Base-by-base conservation (phyloP, 805 yeast species). In the Yarrowia sp. region DNA sequence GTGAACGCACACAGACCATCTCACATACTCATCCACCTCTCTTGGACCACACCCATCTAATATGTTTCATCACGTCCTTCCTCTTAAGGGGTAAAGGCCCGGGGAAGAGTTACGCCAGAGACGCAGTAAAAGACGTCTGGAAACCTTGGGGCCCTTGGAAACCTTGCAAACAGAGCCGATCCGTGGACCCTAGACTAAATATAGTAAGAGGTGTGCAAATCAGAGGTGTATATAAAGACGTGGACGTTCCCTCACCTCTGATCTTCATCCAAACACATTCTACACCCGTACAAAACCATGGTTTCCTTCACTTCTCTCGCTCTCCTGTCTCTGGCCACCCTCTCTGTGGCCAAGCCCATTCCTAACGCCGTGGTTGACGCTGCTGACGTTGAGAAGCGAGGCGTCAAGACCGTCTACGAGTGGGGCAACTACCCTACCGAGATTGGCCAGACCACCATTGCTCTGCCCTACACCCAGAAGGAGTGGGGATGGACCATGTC, bases 391-490 rank as follows among this genome's bases (percentile, higher is more conserved):
- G 61, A 55, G 38, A 55, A 55, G 46, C 61, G 61, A 26, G 61
- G 46, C n/a, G 46, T 55, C 14, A 19, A 38, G 26, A 55, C 46
- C 61, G 61, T 55, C 46, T 55, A 55, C 61, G 61, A 55, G 46
- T 55, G 61, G 61, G 61, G 61, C 45, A 55, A 55, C 61, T 55
- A 55, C 46, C 61, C 61, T 15, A 55, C 61, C 38, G 46, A 40
- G 46, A 41, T 55, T 15, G 61, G 61, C 11, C 5, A 40, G 46
- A 55, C 61, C 46, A 55, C 61, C 61, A 55, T 55, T 26, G 46
- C 61, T n/a, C 61, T 40, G 2, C 61, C 61, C 22, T 55, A 55
- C 61, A 55, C 61, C 19, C 61, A 55, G 61, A 55, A 55, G 46
- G 38, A 22, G 38, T 55, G 61, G 61, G 61, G 61, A 8, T 55